Evolutionary conservation across 2,329 filamentous ascomycete genomes (phyloP).

Genomic region (Sporothrix mexicana): DNA sequence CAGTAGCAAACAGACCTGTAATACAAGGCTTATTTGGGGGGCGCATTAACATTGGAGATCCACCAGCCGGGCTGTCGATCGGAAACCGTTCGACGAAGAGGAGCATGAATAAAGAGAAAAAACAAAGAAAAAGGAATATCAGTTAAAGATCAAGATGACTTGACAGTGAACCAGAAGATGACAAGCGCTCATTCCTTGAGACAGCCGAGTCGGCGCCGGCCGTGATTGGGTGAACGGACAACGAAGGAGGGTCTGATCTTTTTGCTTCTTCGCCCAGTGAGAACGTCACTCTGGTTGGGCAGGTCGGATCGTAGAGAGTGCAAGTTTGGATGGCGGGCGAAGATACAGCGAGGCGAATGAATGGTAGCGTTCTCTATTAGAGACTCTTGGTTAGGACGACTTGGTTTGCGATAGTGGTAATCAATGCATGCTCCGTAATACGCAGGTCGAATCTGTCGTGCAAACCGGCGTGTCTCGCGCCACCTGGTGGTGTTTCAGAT

Average conservation of each 20-base stretch:
- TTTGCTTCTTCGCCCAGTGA: constrained; percentile 6
- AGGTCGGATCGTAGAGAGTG: background rate
- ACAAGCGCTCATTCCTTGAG: background rate
- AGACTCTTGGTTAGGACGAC: background rate
- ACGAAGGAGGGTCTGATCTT: background rate
- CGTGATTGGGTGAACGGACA: background rate
- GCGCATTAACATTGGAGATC: constrained; percentile 1
- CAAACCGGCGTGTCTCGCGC: background rate
- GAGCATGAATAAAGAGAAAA: background rate
- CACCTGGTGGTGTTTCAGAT: background rate
- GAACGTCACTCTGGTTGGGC: constrained; percentile 9
- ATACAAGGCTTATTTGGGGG: constrained; percentile 15
- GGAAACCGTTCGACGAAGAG: background rate
- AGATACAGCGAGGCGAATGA: constrained; percentile 2
- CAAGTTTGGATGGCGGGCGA: background rate
- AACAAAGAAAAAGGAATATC: background rate
- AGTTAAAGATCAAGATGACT: background rate
- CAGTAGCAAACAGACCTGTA: background rate
- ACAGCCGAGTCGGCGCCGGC: constrained; percentile 5
- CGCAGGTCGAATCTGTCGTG: background rate
- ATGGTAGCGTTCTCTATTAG: constrained; percentile 3
- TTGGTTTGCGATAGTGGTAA: background rate
- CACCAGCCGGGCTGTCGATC: constrained; percentile 13
- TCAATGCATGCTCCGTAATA: background rate
- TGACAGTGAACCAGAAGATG: background rate